Conservation (phyloP, 106 monocot genomes). For the Allium cepa region DNA sequence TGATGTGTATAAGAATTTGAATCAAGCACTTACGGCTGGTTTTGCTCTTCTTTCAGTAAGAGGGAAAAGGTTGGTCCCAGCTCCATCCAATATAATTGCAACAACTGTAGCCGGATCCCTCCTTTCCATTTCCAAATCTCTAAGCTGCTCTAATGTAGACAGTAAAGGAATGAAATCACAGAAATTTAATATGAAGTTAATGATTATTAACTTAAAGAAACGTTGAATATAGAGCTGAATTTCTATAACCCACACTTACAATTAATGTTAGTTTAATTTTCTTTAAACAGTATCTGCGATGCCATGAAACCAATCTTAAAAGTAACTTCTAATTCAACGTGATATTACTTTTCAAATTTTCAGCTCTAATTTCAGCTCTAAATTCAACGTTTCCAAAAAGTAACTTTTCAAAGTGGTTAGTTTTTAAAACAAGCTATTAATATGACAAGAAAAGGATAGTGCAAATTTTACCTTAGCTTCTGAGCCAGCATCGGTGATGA, state of each 20-base stretch:
- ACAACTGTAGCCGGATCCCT: conserved; percentile 56
- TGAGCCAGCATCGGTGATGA: conserved; percentile 18
- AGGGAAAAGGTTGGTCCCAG: conserved; percentile 82
- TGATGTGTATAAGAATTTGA: no score
- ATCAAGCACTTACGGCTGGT: conserved; percentile 58
- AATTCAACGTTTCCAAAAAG: no score
- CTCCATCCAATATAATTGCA: conserved; percentile 85
- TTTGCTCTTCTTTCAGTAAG: conserved; percentile 86
- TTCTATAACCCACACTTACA: no score
- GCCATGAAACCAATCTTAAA: no score
- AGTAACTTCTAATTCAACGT: no score
- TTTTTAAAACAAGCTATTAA: neutral
- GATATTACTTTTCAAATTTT: neutral
- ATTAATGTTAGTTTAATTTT: no score
- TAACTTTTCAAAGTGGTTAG: no score
- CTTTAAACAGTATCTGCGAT: no score
- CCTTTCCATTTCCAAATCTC: conserved; percentile 51
- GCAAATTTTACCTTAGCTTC: conserved; percentile 24
- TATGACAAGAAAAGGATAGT: neutral
- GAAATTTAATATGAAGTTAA: neutral
- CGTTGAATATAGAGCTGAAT: neutral
- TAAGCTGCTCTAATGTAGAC: conserved; percentile 26
- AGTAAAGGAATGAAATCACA: no score
- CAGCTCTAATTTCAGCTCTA: neutral
- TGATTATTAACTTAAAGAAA: neutral